Conservation (phyloP, 2,329 filamentous ascomycete species). For the Diaporthe ilicicola region DNA sequence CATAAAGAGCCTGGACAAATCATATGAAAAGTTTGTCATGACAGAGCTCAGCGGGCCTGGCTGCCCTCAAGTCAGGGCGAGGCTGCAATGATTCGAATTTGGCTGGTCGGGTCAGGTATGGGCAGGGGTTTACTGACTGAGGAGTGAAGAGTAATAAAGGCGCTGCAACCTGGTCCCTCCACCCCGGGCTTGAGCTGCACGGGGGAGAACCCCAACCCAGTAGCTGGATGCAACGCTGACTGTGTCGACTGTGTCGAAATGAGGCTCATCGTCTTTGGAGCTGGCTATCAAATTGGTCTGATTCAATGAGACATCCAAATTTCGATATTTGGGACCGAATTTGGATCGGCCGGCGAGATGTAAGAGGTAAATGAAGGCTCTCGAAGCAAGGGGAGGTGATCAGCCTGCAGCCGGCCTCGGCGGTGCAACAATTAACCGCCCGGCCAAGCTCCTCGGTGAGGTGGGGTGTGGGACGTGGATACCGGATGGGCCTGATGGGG, state of each 20-base stretch:
- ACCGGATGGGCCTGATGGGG: neutral
- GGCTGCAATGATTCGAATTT: neutral
- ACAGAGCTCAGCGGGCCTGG: neutral
- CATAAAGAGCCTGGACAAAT: neutral
- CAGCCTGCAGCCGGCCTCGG: neutral
- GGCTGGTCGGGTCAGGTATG: too few relatives aligned
- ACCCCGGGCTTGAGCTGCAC: too few relatives aligned
- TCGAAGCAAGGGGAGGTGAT: neutral
- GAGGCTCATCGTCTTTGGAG: neutral
- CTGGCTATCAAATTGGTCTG: neutral
- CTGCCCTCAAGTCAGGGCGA: neutral
- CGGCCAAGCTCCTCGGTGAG: neutral
- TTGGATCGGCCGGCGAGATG: slow-evolving; percentile 1
- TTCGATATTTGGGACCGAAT: neutral
- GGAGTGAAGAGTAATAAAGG: too few relatives aligned
- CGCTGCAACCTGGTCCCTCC: too few relatives aligned
- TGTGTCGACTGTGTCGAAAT: neutral
- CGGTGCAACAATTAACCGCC: neutral
- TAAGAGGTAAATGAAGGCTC: neutral
- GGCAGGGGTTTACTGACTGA: too few relatives aligned
- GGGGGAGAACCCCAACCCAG: too few relatives aligned
- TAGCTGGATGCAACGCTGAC: too few relatives aligned
- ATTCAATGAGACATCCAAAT: slow-evolving; percentile 5
- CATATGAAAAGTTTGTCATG: neutral
- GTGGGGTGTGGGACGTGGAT: neutral